phyloP scores from a whole-genome alignment of 75 land plant genomes.

The Selaginella tamariscina region DNA sequence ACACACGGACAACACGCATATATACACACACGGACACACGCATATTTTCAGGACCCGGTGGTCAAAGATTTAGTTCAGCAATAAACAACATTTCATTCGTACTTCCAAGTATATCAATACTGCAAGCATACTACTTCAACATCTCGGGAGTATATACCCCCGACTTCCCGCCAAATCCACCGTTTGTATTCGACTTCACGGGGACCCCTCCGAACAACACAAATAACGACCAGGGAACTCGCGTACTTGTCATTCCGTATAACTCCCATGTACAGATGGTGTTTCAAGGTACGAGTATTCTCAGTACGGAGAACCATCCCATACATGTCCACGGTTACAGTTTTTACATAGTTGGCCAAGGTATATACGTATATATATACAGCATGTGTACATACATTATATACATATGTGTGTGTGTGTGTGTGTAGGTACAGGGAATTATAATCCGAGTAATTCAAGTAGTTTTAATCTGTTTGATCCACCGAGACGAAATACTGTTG shows the following conservation, averaged over 20 bases:
- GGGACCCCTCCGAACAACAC: constrained; percentile 8
- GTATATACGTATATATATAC: too few relatives aligned
- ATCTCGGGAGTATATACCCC: constrained; percentile 9
- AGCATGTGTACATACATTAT: too few relatives aligned
- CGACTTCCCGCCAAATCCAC: not conserved
- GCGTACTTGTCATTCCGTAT: not conserved
- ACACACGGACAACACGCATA: too few relatives aligned
- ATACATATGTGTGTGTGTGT: too few relatives aligned
- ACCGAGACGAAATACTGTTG: not conserved
- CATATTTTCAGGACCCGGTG: not conserved
- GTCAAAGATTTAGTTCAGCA: not conserved
- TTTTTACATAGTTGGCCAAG: constrained; percentile 13
- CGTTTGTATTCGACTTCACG: not conserved
- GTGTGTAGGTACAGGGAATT: not conserved
- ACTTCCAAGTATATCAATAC: not conserved
- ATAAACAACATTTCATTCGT: constrained; percentile 6
- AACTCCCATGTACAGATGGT: constrained; percentile 4
- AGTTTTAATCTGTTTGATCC: constrained; percentile 11
- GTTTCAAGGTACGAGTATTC: not conserved
- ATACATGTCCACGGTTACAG: constrained; percentile 10
- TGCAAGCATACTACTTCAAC: constrained; percentile 11
- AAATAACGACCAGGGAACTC: not conserved
- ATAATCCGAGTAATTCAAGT: not conserved
- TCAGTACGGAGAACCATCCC: constrained; percentile 7
- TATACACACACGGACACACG: too few relatives aligned